A percentile compares a stretch with the other conserved stretches of the same genome.
Conservation (phyloP, 2,329 filamentous ascomycete species). For the Ophiostoma quercus region DNA sequence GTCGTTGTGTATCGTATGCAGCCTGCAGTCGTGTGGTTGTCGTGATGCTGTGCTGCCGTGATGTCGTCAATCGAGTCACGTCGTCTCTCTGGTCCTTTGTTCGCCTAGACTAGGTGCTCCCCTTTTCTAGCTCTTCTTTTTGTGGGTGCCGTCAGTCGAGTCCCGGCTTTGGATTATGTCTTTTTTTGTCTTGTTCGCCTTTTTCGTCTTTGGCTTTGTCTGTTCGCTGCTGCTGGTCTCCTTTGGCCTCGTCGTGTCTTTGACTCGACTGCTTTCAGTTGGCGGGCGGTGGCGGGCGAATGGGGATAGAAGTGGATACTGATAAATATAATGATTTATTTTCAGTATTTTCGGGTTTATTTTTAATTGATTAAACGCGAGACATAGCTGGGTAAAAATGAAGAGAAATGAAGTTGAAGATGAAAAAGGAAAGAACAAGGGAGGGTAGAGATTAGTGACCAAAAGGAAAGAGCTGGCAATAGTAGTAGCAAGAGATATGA, state of each 20-base stretch:
- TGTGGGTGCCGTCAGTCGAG: conserved; percentile 4
- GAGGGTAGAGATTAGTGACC: not conserved
- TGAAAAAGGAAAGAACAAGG: not conserved
- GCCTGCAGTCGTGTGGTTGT: not conserved
- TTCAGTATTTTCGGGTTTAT: not conserved
- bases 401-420: not conserved
- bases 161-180: not conserved
- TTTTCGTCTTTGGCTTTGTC: not conserved
- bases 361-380: not conserved
- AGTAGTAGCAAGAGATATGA: too few species aligned
- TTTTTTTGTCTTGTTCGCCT: not conserved
- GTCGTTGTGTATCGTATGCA: not conserved
- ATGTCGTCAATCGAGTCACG: conserved; percentile 12
- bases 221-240: not conserved
- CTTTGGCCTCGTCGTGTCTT: not conserved
- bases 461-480: not conserved
- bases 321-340: conserved; percentile 9
- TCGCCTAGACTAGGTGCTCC: not conserved
- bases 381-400: not conserved
- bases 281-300: conserved; percentile 13
- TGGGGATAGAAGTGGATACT: conserved; percentile 9
- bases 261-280: conserved; percentile 9
- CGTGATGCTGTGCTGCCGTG: not conserved
- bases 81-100: not conserved
- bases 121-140: not conserved